Evolutionary conservation across 139 green algal genomes (phyloP).

Genomic region (Mesostigma viride): DNA sequence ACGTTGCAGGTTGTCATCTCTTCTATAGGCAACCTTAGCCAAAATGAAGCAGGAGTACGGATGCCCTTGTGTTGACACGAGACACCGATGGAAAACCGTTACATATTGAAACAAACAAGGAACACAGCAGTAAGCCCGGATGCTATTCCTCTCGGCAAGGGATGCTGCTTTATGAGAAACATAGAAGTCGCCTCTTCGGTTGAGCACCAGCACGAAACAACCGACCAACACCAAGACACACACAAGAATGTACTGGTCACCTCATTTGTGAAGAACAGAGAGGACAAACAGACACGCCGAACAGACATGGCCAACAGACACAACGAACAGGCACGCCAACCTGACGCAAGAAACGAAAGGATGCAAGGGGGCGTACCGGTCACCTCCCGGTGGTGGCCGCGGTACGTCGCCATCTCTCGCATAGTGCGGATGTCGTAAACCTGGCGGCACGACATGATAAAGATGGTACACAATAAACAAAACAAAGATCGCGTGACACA

Average conservation of each 20-base stretch:
- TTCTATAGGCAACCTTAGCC: no score
- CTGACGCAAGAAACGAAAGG: not conserved
- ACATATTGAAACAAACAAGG: slow-evolving; percentile 8
- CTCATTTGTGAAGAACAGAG: no score
- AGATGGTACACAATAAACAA: not conserved
- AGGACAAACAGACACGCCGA: no score
- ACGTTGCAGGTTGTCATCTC: no score
- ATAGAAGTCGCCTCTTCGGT: no score
- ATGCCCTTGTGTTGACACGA: not conserved
- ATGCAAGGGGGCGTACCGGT: slow-evolving; percentile 15
- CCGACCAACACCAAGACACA: no score
- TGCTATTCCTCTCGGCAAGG: not conserved
- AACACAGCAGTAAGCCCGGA: not conserved
- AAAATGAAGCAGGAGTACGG: no score
- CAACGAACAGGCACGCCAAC: not conserved
- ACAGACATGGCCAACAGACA: not conserved
- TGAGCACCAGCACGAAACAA: no score
- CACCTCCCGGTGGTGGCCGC: slow-evolving; percentile 70
- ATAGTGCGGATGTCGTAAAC: slow-evolving; percentile 40
- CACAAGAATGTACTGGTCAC: no score
- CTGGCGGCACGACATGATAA: slow-evolving; percentile 9
- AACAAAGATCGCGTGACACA: not conserved
- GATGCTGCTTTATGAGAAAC: no score
- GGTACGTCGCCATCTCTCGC: slow-evolving; percentile 49
- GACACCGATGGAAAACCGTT: not conserved